Base-by-base conservation (phyloP, 2,329 filamentous ascomycete genomes). In the Fusarium scirpi region DNA sequence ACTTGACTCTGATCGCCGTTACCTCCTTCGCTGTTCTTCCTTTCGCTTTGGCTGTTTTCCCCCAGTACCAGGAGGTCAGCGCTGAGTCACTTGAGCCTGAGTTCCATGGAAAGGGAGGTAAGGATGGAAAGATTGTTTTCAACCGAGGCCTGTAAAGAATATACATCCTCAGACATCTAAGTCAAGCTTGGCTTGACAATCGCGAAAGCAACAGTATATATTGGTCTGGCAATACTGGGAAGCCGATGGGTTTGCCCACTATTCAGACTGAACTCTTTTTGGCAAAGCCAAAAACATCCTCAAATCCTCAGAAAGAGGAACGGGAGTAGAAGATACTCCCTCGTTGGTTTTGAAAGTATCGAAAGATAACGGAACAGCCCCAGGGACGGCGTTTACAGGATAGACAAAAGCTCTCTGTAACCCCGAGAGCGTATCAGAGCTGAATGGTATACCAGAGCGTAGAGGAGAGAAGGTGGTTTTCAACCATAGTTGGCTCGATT, bases 11-110 rank as follows among this genome's bases (percentile, higher is more conserved):
- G 73, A 97, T 99, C 74, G 85, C 98, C 55, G 87, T 89, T 3
- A 98, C 95, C 24, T 96, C 93, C 73, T 89, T 97, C 66, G 92
- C 94, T 73, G 96, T 95, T 12, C 84, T 99, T 75, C 96, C 96
- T 41, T 84, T 98, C 68, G 96, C 96, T 18, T 84, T 99, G 54
- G 96, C 91, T 11, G 94, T 93, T 4, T 99, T 99, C 82, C 96
- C 96, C 6, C 94, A 98, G 83, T 86, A 94, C 70, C 93, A 99
- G 84, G 88, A 89, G 69, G 92, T 98, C 44, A 87, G 86, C 69
- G 94, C 92, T 2, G 86, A 88, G 30, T 89, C 84, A 53, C 82
- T 99, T 60, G 96, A 98, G 85, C 85, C 91, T 69, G 93, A 97
- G 81, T 98, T 99, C 79, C 91, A 91, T 82, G 91, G 89, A 9